phyloP scores from a whole-genome alignment of 192 early-diverging fungal genomes.

The Podila epigama region DNA sequence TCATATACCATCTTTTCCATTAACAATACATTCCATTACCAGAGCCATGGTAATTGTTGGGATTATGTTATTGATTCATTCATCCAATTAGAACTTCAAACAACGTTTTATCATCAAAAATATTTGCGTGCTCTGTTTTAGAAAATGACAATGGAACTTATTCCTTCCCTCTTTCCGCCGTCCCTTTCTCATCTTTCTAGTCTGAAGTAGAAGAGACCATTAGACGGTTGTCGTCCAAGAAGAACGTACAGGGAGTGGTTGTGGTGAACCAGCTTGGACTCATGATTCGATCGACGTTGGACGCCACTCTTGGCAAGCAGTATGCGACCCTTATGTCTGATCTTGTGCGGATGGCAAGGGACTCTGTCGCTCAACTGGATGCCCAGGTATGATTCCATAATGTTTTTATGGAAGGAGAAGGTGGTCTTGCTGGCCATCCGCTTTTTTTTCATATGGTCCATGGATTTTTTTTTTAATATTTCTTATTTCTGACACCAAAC shows the following conservation, averaged over 20 bases:
- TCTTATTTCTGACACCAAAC: not conserved
- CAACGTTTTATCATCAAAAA: too few relatives aligned
- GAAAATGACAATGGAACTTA: not conserved
- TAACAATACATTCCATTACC: too few relatives aligned
- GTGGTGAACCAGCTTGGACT: conserved; percentile 92
- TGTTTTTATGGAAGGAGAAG: not conserved
- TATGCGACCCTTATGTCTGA: conserved; percentile 87
- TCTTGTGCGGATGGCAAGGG: conserved; percentile 77
- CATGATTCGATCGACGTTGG: conserved; percentile 89
- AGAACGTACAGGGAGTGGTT: conserved; percentile 92
- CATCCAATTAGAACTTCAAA: too few relatives aligned
- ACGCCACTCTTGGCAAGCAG: conserved; percentile 77
- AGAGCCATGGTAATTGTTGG: too few relatives aligned
- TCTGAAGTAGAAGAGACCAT: conserved; percentile 94
- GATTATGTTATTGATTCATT: too few relatives aligned
- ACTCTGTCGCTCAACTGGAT: conserved; percentile 83
- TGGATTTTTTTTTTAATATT: not conserved
- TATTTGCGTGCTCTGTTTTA: too few relatives aligned
- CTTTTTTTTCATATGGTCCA: too few relatives aligned
- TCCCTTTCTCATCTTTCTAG: not conserved
- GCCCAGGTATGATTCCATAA: conserved; percentile 65
- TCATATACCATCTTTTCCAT: too few relatives aligned
- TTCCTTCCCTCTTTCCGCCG: too few relatives aligned
- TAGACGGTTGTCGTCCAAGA: conserved; percentile 84
- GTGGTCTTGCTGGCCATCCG: too few relatives aligned